Evolutionary conservation across 2,329 filamentous ascomycete species (phyloP).

Genomic region (Curvularia hawaiiensis): DNA sequence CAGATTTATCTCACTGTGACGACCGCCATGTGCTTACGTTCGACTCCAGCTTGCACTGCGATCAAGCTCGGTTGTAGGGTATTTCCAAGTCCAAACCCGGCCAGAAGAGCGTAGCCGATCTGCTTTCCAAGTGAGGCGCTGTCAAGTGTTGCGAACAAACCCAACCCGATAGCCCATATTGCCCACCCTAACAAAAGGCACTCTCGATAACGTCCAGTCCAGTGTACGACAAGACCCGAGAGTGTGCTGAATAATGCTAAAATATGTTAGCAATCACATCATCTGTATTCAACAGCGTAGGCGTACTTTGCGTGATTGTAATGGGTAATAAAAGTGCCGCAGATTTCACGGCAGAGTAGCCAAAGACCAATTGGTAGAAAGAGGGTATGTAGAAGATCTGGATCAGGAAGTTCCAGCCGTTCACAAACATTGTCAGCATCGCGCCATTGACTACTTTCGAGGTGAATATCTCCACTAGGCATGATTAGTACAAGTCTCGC

Average conservation of each 20-base stretch:
- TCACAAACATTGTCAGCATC: constrained; percentile 56
- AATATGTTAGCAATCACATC: neutral
- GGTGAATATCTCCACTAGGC: constrained; percentile 24
- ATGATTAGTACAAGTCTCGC: neutral
- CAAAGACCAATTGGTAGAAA: constrained; percentile 64
- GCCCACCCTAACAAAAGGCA: constrained; percentile 29
- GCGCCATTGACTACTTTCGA: constrained; percentile 27
- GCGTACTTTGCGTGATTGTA: constrained; percentile 45
- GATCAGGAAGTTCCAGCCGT: constrained; percentile 65
- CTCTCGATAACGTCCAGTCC: constrained; percentile 26
- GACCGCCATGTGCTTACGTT: constrained; percentile 64
- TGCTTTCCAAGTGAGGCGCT: constrained; percentile 21
- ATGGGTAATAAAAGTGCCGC: constrained; percentile 57
- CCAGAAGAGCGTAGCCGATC: constrained; percentile 27
- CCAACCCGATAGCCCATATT: constrained; percentile 26
- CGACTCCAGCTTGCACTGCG: constrained; percentile 58
- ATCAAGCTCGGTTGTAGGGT: constrained; percentile 61
- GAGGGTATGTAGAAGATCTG: constrained; percentile 66
- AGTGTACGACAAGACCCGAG: constrained; percentile 27
- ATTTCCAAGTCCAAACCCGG: constrained; percentile 53
- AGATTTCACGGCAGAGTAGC: constrained; percentile 55
- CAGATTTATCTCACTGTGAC: constrained; percentile 51
- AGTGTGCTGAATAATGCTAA: constrained; percentile 28
- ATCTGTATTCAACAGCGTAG: too few relatives aligned
- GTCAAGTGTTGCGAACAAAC: constrained; percentile 24